These are phyloP conservation scores for Sicyos edulis DNA, from an alignment of 306 rosid genomes.

Conservation along the genomic window DNA sequence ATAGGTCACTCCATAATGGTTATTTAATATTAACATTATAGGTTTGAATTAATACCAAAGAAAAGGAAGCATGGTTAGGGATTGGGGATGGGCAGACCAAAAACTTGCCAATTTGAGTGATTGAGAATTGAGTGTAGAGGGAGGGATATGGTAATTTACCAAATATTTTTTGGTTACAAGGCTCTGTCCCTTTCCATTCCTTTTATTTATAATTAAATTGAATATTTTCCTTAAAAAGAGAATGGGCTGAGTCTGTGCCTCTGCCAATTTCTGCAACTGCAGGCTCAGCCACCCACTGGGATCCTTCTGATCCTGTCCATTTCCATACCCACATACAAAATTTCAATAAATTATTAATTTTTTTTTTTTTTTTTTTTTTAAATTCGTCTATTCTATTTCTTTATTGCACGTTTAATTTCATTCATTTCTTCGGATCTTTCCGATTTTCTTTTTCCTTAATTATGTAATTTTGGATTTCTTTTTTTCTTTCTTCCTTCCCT, in stretches of 20 bases:
- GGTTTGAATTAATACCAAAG: too few relatives aligned
- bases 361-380: too few relatives aligned
- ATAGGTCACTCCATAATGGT: too few relatives aligned
- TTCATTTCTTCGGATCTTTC: too few relatives aligned
- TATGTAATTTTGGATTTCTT: too few relatives aligned
- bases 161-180: not conserved
- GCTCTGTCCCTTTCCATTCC: not conserved
- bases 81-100: not conserved
- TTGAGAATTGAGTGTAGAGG: not conserved
- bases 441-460: too few relatives aligned
- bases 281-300: conserved; percentile 10
- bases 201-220: not conserved
- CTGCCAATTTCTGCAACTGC: conserved; percentile 1
- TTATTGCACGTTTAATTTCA: too few relatives aligned
- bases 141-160: not conserved
- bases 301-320: conserved; percentile 31
- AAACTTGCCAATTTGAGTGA: conserved; percentile 4
- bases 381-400: too few relatives aligned
- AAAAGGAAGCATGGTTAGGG: too few relatives aligned
- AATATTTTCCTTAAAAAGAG: not conserved
- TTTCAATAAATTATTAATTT: too few relatives aligned
- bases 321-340: not conserved
- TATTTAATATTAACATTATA: too few relatives aligned
- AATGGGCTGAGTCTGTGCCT: not conserved
- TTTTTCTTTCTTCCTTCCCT: too few relatives aligned